Base-by-base conservation (phyloP, 345 rosid species). In the Lenwebbia sp. region DNA sequence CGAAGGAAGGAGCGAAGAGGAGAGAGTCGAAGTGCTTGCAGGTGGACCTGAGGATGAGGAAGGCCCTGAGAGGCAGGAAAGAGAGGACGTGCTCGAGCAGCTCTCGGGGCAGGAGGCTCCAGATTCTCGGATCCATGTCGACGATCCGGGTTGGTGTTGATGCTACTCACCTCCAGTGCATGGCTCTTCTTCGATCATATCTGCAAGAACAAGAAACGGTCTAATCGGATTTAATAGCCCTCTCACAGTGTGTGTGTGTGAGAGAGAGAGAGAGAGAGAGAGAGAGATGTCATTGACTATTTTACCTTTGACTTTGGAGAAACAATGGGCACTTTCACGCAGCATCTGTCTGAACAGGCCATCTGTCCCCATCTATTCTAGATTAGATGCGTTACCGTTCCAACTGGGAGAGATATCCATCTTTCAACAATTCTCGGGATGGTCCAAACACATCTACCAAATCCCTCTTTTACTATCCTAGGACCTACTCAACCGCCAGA, bases 61-160 rank as follows among this genome's bases (percentile, higher is more conserved):
- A 89, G 19, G 88, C 85, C 87, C 88, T 92, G 52, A 94, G 92
- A 49, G 98, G 97, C 56, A 97, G 85, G 62, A 93, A 90, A 10
- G 93, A 91, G 62, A 97, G 87, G 33, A 94, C 85, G 56, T 86
- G 92, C 44, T 96, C 98, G 1, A 97, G 92, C 49, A 97, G 86
- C 74, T 97, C 98, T 84, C 44, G 85, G 4, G 98, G 98, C 83
- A 96, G 86, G 28, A 82, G 84, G 90, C 96, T 91, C 99, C 99
- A 97, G 85, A 97, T 91, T 53, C 23, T 86, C 6, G 98, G 96
- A 90, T 97, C 98, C 99, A 97, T 95, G 28, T n/a, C 1, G 23
- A 47, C 44, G 44, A 65, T 2, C 76, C 23, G 6, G 44, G 12
- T 37, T 13, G 81, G 7, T 30, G 47, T 44, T 1, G 81, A 10